Conservation (phyloP, 2,329 filamentous ascomycete species). For the Phialemoniopsis sp. region DNA sequence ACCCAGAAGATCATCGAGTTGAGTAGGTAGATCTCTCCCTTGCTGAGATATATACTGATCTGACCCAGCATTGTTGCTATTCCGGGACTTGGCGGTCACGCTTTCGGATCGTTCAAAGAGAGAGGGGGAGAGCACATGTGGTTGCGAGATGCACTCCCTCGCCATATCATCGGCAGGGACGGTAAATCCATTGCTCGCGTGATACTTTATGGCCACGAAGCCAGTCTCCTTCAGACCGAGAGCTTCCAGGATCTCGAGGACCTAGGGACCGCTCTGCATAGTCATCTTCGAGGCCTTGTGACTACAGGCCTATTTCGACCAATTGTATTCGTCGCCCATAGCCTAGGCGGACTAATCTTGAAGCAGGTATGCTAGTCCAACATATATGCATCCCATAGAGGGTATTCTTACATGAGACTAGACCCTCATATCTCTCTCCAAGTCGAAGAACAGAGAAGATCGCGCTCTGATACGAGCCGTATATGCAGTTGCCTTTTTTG, state of each 20-base stretch:
- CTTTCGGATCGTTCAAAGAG: constrained; percentile 23
- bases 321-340: constrained; percentile 13
- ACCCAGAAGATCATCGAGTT: constrained; percentile 1
- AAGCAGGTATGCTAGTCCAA: constrained; percentile 10
- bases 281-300: constrained; percentile 1
- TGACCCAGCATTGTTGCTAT: background rate
- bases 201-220: constrained; percentile 20
- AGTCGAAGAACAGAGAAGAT: constrained; percentile 1
- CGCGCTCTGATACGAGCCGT: constrained; percentile 2
- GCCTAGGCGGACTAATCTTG: constrained; percentile 14
- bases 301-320: constrained; percentile 1
- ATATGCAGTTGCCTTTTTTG: constrained; percentile 5
- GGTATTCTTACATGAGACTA: no score
- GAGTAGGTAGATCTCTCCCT: constrained; percentile 2
- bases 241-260: constrained; percentile 12
- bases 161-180: constrained; percentile 8
- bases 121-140: constrained; percentile 17
- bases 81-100: constrained; percentile 17
- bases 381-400: background rate
- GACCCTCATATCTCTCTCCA: background rate
- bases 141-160: constrained; percentile 19
- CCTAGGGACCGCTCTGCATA: constrained; percentile 7
- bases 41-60: no score
- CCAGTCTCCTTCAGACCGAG: constrained; percentile 10
- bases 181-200: constrained; percentile 10